Base-by-base conservation (phyloP, 2,329 filamentous ascomycete species). In the Podosphaera fusca region DNA sequence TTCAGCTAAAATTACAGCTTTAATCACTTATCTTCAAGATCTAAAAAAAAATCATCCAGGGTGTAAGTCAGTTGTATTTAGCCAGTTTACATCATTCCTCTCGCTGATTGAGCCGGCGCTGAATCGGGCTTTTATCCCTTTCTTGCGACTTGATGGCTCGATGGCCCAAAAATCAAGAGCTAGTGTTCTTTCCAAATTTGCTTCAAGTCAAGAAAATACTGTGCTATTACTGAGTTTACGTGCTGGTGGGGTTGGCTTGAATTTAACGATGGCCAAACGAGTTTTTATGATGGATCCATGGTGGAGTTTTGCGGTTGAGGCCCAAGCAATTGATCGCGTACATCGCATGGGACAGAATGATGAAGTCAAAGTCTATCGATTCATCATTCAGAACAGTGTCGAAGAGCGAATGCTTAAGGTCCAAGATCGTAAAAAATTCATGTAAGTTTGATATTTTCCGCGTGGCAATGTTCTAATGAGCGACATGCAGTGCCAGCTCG, bases 221-320 rank as follows among this genome's bases (percentile, higher is more conserved):
- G 79, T 98, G 0, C 73, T 98, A 3, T 74, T 98, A 1, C 78
- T 98, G 55, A 90, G 84, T 63, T 73, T 98, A 57, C 78, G 87
- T 29, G 92, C 94, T 0, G 92, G 94, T 3, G 94, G 92, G 31
- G 92, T 98, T 0, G 92, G 92, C 0, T 74, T 98, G 49, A 98
- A 98, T 66, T 70, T 98, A 60, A 96, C 90, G 0, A 82, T 82
- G 62, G 92, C 92, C 4, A 87, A 83, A 61, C 75, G 86, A 56
- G 94, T 98, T 4, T 98, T 84, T 72, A 94, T 98, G 85, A 96
- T 98, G 92, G 92, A 98, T 69, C 92, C 92, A 0, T 98, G 92
- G 92, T 98, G 92, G 92, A 94, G 86, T 67, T 98, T 90, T 69
- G 89, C 92, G 0, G 83, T 96, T 10, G 92, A 98, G 70, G 87